Evolutionary conservation across 2,329 filamentous ascomycete species (phyloP).

Genomic region (Atkinsonella texensis): DNA sequence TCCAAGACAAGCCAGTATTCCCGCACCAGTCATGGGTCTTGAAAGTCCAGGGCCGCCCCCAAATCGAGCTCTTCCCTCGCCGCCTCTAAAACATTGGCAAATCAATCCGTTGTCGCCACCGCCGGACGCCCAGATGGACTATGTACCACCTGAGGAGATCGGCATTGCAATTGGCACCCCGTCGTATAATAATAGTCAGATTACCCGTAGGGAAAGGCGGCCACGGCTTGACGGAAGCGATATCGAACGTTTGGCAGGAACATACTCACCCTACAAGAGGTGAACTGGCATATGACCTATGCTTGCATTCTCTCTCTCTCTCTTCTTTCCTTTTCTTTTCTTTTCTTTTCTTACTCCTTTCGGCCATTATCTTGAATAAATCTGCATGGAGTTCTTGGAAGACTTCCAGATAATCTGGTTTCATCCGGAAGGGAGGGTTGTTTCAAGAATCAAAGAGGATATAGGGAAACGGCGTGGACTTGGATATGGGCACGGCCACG

Average conservation of each 20-base stretch:
- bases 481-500: background rate
- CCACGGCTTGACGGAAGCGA: slow-evolving; percentile 13
- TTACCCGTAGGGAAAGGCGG: slow-evolving; percentile 5
- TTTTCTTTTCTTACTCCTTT: background rate
- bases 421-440: background rate
- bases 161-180: slow-evolving; percentile 6
- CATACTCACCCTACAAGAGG: slow-evolving; percentile 4
- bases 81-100: slow-evolving; percentile 11
- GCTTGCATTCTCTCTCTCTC: too few relatives aligned
- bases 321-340: background rate
- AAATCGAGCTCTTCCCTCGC: slow-evolving; percentile 27
- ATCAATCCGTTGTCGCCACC: slow-evolving; percentile 3
- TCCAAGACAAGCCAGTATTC: background rate
- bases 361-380: background rate
- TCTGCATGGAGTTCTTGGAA: background rate
- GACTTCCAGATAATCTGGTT: background rate
- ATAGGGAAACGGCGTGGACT: background rate
- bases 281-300: background rate
- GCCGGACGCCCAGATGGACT: background rate
- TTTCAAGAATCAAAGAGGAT: background rate
- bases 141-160: slow-evolving; percentile 1
- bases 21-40: slow-evolving; percentile 11
- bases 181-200: background rate
- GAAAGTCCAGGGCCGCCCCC: slow-evolving; percentile 32
- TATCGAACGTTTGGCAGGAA: slow-evolving; percentile 8